Conservation (phyloP, 345 rosid genomes). For the Ceriops decandra region DNA sequence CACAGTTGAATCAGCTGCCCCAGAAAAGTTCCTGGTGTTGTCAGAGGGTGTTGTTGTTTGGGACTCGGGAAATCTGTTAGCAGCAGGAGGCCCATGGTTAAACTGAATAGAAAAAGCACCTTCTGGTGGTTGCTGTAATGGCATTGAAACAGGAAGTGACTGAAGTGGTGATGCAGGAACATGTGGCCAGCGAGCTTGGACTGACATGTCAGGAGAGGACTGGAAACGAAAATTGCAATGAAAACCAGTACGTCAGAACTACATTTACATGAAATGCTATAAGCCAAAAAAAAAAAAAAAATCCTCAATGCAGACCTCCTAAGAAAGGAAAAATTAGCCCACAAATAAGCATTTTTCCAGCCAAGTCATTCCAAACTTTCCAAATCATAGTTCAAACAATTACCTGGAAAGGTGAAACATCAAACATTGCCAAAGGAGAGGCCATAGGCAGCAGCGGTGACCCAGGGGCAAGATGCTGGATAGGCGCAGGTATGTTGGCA, state of each 20-base stretch:
- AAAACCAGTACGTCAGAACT: background rate
- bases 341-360: background rate
- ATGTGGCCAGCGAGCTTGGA: constrained; percentile 82
- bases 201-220: constrained; percentile 69
- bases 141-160: constrained; percentile 45
- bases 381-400: constrained; percentile 3
- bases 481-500: constrained; percentile 54
- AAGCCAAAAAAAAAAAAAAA: background rate
- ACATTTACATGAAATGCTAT: background rate
- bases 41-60: constrained; percentile 42
- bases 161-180: constrained; percentile 58
- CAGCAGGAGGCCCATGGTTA: constrained; percentile 41
- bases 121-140: constrained; percentile 65
- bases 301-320: background rate
- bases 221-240: constrained; percentile 31
- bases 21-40: constrained; percentile 27
- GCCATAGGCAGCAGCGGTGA: constrained; percentile 70
- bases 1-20: constrained; percentile 36
- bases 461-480: constrained; percentile 78
- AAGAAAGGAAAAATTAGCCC: no score
- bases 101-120: constrained; percentile 49
- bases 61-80: constrained; percentile 50
- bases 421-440: constrained; percentile 85
- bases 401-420: constrained; percentile 95
- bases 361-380: constrained; percentile 2